A percentile compares a stretch with the other conserved stretches of the same genome.
Evolutionary conservation across 176 grass and related monocot genomes (phyloP).

Genomic region (Oryza meridionalis): DNA sequence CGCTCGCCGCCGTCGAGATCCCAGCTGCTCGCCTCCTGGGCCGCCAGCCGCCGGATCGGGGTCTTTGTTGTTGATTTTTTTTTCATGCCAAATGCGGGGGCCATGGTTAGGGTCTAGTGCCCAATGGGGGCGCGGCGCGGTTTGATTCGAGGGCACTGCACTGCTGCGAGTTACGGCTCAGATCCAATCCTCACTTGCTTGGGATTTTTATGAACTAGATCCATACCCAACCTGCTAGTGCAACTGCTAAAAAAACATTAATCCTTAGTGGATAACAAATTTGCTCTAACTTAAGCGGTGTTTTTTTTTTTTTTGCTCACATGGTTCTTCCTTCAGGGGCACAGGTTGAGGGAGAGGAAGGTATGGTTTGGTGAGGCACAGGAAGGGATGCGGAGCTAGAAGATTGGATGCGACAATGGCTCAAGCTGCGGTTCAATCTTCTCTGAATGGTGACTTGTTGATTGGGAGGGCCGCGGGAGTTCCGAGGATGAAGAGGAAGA

Average conservation of each 20-base stretch:
- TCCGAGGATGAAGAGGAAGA: conserved; percentile 84
- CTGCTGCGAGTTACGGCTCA: neutral
- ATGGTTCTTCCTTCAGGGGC: neutral
- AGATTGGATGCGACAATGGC: conserved; percentile 47
- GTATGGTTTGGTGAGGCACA: neutral
- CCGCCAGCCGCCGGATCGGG: neutral
- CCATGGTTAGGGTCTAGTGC: neutral
- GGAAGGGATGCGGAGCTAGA: conserved; percentile 41
- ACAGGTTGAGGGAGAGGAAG: neutral
- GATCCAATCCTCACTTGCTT: neutral
- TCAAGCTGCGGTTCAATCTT: conserved; percentile 57
- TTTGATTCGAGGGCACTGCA: neutral
- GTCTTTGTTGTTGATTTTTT: no score
- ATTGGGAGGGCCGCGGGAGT: conserved; percentile 39
- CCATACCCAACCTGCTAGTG: neutral
- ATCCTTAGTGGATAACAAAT: neutral
- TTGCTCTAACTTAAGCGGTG: neutral
- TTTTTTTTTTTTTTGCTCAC: neutral
- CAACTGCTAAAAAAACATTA: neutral
- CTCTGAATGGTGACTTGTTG: conserved; percentile 34
- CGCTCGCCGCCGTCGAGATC: neutral
- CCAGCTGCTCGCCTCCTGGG: neutral
- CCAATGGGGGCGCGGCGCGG: neutral
- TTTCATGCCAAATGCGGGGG: no score
- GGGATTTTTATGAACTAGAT: neutral